Percentiles rank a stretch among this genome's conserved stretches.
These are phyloP conservation scores for Clavispora santaluciae DNA, from an alignment of 805 yeast species.

Conservation along the genomic window DNA sequence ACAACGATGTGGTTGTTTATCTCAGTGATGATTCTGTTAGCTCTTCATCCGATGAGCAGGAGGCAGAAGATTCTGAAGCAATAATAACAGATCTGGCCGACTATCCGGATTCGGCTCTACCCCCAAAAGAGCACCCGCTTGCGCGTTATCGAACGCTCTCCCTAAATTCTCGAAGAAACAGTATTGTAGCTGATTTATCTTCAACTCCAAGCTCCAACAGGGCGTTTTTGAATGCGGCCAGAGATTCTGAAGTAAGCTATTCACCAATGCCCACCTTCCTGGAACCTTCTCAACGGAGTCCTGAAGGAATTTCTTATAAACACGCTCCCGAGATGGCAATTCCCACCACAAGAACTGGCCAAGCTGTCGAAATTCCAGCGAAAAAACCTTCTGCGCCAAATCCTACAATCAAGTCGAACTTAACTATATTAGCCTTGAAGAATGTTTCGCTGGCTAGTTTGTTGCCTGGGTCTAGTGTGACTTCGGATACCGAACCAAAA, in stretches of 20 bases:
- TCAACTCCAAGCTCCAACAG: conserved; percentile 10
- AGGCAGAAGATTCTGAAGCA: conserved; percentile 5
- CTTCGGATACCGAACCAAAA: background rate
- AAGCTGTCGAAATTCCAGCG: conserved; percentile 58
- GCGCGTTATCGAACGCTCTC: conserved; percentile 27
- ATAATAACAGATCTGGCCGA: background rate
- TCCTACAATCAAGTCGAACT: conserved; percentile 16
- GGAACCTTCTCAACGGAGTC: conserved; percentile 7
- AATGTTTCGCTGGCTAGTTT: background rate
- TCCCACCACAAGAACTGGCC: conserved; percentile 77
- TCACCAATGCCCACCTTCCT: background rate
- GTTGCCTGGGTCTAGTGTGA: background rate
- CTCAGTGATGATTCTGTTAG: conserved; percentile 61
- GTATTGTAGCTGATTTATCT: conserved; percentile 12
- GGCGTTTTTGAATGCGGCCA: conserved; percentile 5
- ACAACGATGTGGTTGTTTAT: conserved; percentile 61
- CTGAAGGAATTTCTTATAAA: conserved; percentile 14
- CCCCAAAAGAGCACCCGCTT: conserved; percentile 5
- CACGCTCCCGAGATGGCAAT: conserved; percentile 59
- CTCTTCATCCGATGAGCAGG: conserved; percentile 22
- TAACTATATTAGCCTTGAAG: conserved; percentile 13
- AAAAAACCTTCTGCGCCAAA: background rate
- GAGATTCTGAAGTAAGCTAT: background rate
- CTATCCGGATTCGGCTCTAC: conserved; percentile 19
- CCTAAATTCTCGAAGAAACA: conserved; percentile 21